Conservation (phyloP, 2,329 filamentous ascomycete species). For the Orbilia javanica region DNA sequence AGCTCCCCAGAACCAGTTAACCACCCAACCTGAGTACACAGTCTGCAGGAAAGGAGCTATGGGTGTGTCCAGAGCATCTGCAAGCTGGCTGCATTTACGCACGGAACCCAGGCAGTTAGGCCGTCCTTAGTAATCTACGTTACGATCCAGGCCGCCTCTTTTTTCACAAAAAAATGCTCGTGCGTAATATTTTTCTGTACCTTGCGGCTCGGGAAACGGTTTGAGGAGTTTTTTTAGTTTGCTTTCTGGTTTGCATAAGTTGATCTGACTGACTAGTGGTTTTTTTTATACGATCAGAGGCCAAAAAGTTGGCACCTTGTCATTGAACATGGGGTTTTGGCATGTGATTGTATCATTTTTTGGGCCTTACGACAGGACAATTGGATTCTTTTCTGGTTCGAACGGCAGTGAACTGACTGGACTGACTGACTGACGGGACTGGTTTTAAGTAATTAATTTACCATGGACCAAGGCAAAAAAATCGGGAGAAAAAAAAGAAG, state of each 20-base stretch:
- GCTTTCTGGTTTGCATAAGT: not conserved
- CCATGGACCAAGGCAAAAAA: not conserved
- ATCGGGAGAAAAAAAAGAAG: not conserved
- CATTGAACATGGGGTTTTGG: slow-evolving; percentile 46
- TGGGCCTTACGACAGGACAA: too few relatives aligned
- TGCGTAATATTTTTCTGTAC: not conserved
- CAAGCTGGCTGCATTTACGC: too few relatives aligned
- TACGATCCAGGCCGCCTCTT: not conserved
- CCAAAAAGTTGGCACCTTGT: slow-evolving; percentile 6
- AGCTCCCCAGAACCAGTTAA: too few relatives aligned
- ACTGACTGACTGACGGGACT: too few relatives aligned
- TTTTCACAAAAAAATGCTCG: not conserved
- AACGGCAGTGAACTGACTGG: too few relatives aligned
- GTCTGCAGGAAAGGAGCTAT: too few relatives aligned
- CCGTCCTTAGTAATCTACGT: not conserved
- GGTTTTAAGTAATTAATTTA: too few relatives aligned
- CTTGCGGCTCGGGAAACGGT: slow-evolving; percentile 23
- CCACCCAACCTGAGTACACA: too few relatives aligned
- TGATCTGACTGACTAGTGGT: not conserved
- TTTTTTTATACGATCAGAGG: not conserved
- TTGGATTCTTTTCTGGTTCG: too few relatives aligned
- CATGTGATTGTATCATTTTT: slow-evolving; percentile 51
- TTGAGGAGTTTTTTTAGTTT: not conserved
- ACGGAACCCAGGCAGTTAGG: not conserved
- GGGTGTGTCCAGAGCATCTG: not conserved